Evolutionary conservation across 2,329 filamentous ascomycete genomes (phyloP), one percentile per base, ranked within the genome.

Genomic region (Colletotrichum spinosum): DNA sequence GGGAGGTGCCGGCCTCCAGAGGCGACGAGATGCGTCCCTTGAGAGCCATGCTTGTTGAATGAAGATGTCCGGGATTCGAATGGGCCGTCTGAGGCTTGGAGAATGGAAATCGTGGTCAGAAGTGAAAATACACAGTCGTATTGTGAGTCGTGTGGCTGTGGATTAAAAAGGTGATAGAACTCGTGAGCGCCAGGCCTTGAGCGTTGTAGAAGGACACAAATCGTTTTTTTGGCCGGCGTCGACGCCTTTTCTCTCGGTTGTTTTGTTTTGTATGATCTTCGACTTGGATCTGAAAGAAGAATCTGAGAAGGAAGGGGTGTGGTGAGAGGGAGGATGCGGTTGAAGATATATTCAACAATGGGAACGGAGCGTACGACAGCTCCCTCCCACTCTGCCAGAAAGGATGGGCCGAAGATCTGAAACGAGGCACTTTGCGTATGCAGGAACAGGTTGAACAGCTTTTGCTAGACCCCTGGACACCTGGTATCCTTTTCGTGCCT

Each of bases 11-110:
- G 35, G 88, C 87, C 79, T 90, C 88, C 61, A 90, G 81, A 12
- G 88, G 88, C 54, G 86, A 84, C 2, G 88, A 90, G 70, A 90
- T 90, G 61, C 78, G 80, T 60, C 81, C 78, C 76, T 88, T 90
- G 72, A 85, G 79, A 44, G 80, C 72, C 80, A 84, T 83, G 39
- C 15, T 37, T 71, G 44, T 10, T 33, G 44, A 46, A 17, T 17
- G 44, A 15, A n/a, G 13, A 15, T 17, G 44, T 25, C 25, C 25
- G 25, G 25, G 1, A 25, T 25, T 25, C 25, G 25, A 25, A 25
- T 25, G 25, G 25, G 25, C 25, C 25, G 25, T 25, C 25, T 25
- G 25, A 25, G 25, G 25, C 25, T 25, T 25, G 25, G 25, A 25
- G 25, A 25, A 25, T 25, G 25, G 25, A 25, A 25, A 25, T 25